Base-by-base conservation (phyloP, 2,329 filamentous ascomycete genomes). In the Acrocalymma vagum region DNA sequence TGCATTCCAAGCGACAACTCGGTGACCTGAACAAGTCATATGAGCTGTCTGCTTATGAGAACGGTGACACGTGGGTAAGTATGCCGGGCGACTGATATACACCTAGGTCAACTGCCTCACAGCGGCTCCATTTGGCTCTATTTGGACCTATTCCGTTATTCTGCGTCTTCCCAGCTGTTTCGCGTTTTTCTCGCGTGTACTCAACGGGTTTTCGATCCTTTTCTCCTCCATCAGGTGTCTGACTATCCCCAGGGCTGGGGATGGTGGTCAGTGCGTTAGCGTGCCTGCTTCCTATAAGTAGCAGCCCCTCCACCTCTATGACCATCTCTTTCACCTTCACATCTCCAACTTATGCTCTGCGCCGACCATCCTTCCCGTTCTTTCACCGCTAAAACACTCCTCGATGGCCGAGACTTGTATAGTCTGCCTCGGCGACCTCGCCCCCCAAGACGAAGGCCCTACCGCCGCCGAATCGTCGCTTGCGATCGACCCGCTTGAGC, bases 381-480 rank as follows among this genome's bases (percentile, higher is more conserved):
- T 34, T 58, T 51, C 33, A 51, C 49, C 13, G 49, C 42, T 27
- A 49, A 49, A 37, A 34, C 55, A 42, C 48, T 47, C 42, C 50
- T 42, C 37, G 62, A 85, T 84, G 83, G 80, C 82, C 72, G 83
- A 85, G 69, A 83, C 81, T 60, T 87, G 84, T 73, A 87, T 87
- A 73, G 84, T 87, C 69, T 87, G 84, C 75, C 77, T 87, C 74
- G 83, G 83, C 76, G 83, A 86, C 75, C 80, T 87, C 72, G 80
- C 78, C 71, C 78, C 75, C 74, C 76, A 74, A 69, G 73, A 74
- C 72, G 76, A 74, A 72, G 75, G 53, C 47, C 43, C 44, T 45
- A 35, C 57, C 49, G 55, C 55, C 51, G 55, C 55, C 55, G 54
- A 48, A 25, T 27, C 56, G 34, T 51, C 54, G 45, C 51, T 60